Base-by-base conservation (phyloP, 768 basidiomycete genomes). In the Suillus occidentalis region DNA sequence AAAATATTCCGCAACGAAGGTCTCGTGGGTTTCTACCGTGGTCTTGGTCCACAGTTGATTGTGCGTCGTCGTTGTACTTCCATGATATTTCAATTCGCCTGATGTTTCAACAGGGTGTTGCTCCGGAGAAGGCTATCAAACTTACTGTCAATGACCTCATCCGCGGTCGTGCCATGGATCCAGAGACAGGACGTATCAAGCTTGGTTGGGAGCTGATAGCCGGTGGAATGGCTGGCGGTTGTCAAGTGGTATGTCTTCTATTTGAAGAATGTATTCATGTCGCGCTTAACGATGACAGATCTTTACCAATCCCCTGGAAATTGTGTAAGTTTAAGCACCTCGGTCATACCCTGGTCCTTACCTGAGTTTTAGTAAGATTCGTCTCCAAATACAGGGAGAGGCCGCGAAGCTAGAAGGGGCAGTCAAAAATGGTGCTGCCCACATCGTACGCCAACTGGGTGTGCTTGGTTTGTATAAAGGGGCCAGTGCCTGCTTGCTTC, bases 111-210 rank as follows among this genome's bases (percentile, higher is more conserved):
- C 57, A 96, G 94, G 95, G 95, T 66, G 94, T 97, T 58, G 95
- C 95, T 40, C 95, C 95, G 13, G 95, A 97, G 77, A 97, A 97
- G 81, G 97, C 97, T 13, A 97, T 99, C 78, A 99, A 99, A 76
- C 79, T 99, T 66, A 97, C 97, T 2, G 91, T 99, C 57, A 99
- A 98, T 79, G 97, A 97, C 73, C 78, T 97, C 63, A 83, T 99
- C 28, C 89, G 97, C 40, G 82, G 86, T 31, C 85, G 87, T 60
- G 88, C 89, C 12, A 97, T 88, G 79, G 95, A 99, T 77, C 94
- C 95, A 28, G 95, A 97, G 76, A 99, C 97, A 12, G 97, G 97
- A 14, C 86, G 94, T 62, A 99, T 99, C 76, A 86, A 89, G 64
- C 73, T 97, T n/a, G 70, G 71, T n/a, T 95, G 94, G 92, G 97